Base-by-base conservation (phyloP, 169 alveolate genomes). In the Plasmodium yoelii region DNA sequence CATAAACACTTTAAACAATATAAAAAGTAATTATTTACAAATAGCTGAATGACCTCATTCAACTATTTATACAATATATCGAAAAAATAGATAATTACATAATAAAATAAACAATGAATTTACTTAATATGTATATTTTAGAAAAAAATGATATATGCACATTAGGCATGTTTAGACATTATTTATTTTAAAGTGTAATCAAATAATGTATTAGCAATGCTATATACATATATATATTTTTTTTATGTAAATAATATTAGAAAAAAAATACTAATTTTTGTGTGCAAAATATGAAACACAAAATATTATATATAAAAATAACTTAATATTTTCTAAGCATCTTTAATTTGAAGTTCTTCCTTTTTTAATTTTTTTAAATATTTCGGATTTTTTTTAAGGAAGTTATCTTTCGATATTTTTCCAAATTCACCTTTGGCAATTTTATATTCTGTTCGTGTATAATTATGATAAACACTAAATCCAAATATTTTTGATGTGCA, bases 401-500 rank as follows among this genome's bases (percentile, higher is more conserved):
- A 80, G 39, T 80, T 80, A 34, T 64, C 90, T 34, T 80, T 80
- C 5, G 90, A 28, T 34, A 65, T 18, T 65, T 39, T 67, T 60
- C 90, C 90, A 80, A 80, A 80, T 67, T 80, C 90, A 0, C 90
- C 90, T 59, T 80, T 80, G 42, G 72, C 82, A 65, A 80, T 53
- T 80, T 80, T 80, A 34, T 80, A 80, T 80, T 80, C 90, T 46
- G 82, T 80, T 67, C 90, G 65, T 56, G 90, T 80, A 67, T 65
- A 80, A 80, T 80, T 80, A 7, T 80, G 90, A 71, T 80, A 80
- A 46, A 95, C 97, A 82, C 93, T 88, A 75, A 95, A 95, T 18
- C 97, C 97, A 69, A 95, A 95, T 64, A 95, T 94, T 68, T 91
- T 90, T 15, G 97, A 96, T 26, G 91, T 84, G 67, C 91, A 94